Conservation (phyloP, 1,139 yeast genomes). For the Magnusiomyces magnusii region DNA sequence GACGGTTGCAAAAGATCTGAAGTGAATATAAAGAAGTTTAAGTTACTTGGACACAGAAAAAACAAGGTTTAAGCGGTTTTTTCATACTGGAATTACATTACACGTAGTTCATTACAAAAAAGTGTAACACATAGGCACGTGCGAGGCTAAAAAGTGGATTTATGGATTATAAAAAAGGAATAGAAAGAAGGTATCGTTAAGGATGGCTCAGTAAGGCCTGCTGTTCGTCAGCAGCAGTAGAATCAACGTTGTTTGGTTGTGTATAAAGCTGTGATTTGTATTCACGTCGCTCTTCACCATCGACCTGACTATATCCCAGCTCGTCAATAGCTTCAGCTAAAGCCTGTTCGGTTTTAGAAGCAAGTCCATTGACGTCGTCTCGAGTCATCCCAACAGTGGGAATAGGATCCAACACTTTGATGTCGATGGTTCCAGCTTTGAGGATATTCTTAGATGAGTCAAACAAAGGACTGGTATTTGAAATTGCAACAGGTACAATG, state of each 20-base stretch:
- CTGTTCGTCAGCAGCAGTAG: not conserved
- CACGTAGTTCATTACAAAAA: not conserved
- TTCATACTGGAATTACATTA: not conserved
- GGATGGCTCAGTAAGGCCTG: not conserved
- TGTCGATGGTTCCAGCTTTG: constrained; percentile 49
- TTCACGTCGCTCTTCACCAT: not conserved
- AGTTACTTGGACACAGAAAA: too few relatives aligned
- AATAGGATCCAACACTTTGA: constrained; percentile 63
- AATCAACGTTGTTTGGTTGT: not conserved
- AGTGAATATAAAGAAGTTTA: too few relatives aligned
- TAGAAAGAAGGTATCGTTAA: too few relatives aligned
- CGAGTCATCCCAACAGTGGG: constrained; percentile 49
- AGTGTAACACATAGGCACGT: not conserved
- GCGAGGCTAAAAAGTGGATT: too few relatives aligned
- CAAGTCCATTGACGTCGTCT: constrained; percentile 51
- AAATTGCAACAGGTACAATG: constrained; percentile 75
- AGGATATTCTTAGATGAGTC: constrained; percentile 44
- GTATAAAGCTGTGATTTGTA: not conserved
- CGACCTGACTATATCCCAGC: constrained; percentile 26
- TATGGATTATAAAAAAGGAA: too few relatives aligned
- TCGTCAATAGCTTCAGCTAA: constrained; percentile 37
- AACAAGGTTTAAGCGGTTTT: not conserved
- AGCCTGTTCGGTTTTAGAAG: constrained; percentile 33
- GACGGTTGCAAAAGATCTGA: too few relatives aligned
- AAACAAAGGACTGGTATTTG: constrained; percentile 73